Base-by-base conservation (phyloP, 73 alveolate species). In the Symbiodinium pilosum region DNA sequence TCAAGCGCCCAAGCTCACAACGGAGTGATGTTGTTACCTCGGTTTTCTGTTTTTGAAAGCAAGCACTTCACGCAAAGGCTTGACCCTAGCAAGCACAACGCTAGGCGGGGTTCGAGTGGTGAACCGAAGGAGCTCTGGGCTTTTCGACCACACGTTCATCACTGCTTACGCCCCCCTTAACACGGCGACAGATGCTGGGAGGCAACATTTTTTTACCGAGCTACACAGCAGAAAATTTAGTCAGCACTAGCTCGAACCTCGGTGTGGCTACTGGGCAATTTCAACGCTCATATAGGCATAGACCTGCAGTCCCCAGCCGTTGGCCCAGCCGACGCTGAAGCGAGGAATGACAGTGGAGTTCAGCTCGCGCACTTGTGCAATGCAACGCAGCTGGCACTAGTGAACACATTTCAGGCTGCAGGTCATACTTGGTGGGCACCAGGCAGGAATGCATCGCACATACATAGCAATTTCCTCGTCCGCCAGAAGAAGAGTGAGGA, bases 21-120 rank as follows among this genome's bases (percentile, higher is more conserved):
- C 14, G 85, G 95, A 5, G 95, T 64, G 7, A 32, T 68, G 18
- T 43, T 56, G 34, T 47, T 88, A n/a, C 47, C 64, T 3, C 44
- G 43, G 32, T 24, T 30, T 28, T 34, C 28, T 4, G 3, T 16
- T 88, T 88, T 68, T 42, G 47, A 16, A 44, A 4, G 1, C 39
- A n/a, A 8, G 3, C 42, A 88, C 40, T 5, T 88, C 8, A 8
- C 32, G 20, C 36, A 73, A 43, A 44, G 95, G 9, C 14, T 88
- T 8, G 95, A 88, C 38, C 87, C 95, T 41, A 87, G 44, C 40
- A 24, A 40, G 2, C 51, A 34, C 3, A 26, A 26, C 52, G 38
- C 14, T 24, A 40, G 95, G 95, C 1, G 95, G 95, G 52, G 73
- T 88, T 43, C 83, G 95, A 28, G 95, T 88, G 44, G 86, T 88